Evolutionary conservation across 2,329 filamentous ascomycete species (phyloP), one percentile per base, ranked within the genome.

Genomic region (Lasiodiplodia sp.): DNA sequence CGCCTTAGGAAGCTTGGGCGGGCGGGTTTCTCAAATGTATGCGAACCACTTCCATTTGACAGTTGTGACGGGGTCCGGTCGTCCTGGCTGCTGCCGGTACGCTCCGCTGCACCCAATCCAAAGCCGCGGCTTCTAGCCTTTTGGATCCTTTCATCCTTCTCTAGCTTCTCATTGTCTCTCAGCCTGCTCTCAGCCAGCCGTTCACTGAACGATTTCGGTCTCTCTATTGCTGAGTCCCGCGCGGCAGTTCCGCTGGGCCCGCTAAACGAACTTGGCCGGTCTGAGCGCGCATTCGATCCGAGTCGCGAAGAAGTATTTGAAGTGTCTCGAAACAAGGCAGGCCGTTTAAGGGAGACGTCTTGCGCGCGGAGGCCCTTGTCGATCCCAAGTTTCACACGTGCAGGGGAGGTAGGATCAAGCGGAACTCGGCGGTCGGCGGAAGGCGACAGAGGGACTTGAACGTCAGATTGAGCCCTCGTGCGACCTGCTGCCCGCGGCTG

Each of bases 311-410:
- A 47, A 37, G 25, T 49, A 28, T n/a, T 67, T 8, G 64, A 44
- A n/a, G 14, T 65, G 4, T 47, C 52, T 31, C 31, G 56, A 10
- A 58, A 55, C 2, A 63, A 77, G 56, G 89, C 85, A 3, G 92
- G 89, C 72, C 93, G 86, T 78, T 92, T 96, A 34, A 98, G 82
- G 3, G 94, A 97, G 38, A 98, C 86, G 74, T 97, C 93, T 69
- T 88, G 88, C 2, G 91, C 94, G 73, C 86, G 91, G 44, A 94
- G 82, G 0, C 93, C 94, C 77, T 97, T 96, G 80, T 97, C 94
- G 70, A 98, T 96, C 5, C 96, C 95, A 18, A 98, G 79, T 21
- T 93, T 80, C 16, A 96, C 87, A 70, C 94, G 86, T 66, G 91
- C 91, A 0, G 96, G 95, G 1, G 94, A 97, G 31, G 86, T 88